Percentiles rank a stretch among this genome's conserved stretches.
These are phyloP conservation scores for Ophiostoma piceae DNA, from an alignment of 2,329 filamentous ascomycete species.

Conservation along the genomic window DNA sequence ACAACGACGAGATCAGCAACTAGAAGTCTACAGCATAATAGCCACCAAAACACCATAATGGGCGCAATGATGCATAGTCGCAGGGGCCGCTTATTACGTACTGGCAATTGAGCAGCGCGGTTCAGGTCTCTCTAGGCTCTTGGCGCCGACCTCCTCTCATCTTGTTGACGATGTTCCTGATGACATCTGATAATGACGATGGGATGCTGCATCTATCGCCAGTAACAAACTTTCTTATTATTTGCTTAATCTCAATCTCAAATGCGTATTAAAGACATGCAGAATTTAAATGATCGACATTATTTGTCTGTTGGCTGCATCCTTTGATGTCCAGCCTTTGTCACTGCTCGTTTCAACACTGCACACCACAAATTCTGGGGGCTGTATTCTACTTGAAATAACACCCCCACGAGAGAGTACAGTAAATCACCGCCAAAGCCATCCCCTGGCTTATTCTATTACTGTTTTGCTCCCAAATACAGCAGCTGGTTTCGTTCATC, in stretches of 20 bases:
- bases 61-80: constrained; percentile 4
- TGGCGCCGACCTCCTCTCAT: not conserved
- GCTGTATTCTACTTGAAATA: not conserved
- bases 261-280: too few species aligned
- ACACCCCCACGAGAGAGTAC: not conserved
- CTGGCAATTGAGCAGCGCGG: not conserved
- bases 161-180: not conserved
- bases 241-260: too few species aligned
- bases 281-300: not conserved
- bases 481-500: not conserved
- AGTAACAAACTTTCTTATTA: not conserved
- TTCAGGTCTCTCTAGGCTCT: not conserved
- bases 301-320: not conserved
- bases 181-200: not conserved
- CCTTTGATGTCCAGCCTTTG: not conserved
- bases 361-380: not conserved
- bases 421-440: not conserved
- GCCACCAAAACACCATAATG: not conserved
- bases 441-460: not conserved
- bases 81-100: constrained; percentile 11
- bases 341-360: not conserved
- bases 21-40: not conserved
- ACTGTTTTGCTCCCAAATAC: not conserved
- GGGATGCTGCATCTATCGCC: not conserved
- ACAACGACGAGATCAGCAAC: not conserved